Conservation (phyloP, 1,139 yeast species). For the Scheffersomyces segobiensis region DNA sequence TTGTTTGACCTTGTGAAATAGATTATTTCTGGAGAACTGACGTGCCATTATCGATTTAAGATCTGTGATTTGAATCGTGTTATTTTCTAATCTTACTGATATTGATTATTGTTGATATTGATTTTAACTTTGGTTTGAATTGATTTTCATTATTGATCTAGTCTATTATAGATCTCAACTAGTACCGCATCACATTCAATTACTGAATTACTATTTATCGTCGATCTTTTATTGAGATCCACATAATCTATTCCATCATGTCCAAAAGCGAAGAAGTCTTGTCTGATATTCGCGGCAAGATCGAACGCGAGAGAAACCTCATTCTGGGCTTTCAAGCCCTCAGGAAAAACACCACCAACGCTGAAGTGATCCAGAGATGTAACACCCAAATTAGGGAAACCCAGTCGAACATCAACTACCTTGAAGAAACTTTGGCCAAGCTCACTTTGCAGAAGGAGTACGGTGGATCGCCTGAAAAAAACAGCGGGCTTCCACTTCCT, state of each 20-base stretch:
- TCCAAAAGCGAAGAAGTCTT: conserved; percentile 32
- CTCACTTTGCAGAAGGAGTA: conserved; percentile 22
- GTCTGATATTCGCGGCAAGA: conserved; percentile 73
- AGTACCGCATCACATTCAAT: neutral
- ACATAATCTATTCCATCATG: neutral
- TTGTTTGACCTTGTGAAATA: neutral
- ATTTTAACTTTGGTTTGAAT: no score
- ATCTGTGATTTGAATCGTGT: neutral
- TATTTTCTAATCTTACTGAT: neutral
- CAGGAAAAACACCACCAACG: conserved; percentile 74
- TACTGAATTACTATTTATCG: no score
- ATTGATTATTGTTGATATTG: neutral
- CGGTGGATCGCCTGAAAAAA: conserved; percentile 9
- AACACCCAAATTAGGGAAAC: conserved; percentile 90
- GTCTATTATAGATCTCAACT: no score
- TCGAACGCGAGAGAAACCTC: conserved; percentile 83
- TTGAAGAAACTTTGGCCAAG: conserved; percentile 74
- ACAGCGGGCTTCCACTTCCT: conserved; percentile 1
- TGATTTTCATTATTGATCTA: no score
- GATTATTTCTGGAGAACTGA: neutral
- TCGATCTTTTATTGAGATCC: neutral
- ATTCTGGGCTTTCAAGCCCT: conserved; percentile 84
- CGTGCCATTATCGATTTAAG: neutral
- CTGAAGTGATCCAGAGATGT: conserved; percentile 85
- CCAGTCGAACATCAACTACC: conserved; percentile 83